These are phyloP conservation scores for Aspergillus pseudoglaucus DNA, from an alignment of 2,329 filamentous ascomycete species.

Conservation along the genomic window DNA sequence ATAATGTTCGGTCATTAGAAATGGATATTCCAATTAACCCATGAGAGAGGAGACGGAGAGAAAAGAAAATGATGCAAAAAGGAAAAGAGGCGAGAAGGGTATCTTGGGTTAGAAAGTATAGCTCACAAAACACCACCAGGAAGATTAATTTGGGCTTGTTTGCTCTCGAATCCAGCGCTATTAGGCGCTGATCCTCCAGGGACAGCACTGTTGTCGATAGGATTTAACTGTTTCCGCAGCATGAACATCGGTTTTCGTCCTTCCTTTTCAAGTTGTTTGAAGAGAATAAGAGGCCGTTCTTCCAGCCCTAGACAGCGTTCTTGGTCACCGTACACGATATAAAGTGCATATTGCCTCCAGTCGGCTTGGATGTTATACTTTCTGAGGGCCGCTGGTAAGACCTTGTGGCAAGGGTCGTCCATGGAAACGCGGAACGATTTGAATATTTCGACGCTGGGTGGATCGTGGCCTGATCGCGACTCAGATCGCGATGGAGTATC, in stretches of 20 bases:
- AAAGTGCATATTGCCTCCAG: constrained; percentile 94
- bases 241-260: constrained; percentile 99
- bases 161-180: constrained; percentile 25
- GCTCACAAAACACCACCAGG: constrained; percentile 26
- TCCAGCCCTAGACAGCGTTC: constrained; percentile 87
- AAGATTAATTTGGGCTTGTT: constrained; percentile 26
- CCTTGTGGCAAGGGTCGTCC: constrained; percentile 96
- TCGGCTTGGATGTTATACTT: constrained; percentile 98
- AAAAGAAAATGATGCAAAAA: background rate
- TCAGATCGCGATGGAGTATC: constrained; percentile 28
- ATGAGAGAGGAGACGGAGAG: background rate
- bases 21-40: background rate
- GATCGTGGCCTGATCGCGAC: constrained; percentile 23
- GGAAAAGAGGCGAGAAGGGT: background rate
- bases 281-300: constrained; percentile 89
- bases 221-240: constrained; percentile 64
- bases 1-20: background rate
- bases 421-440: constrained; percentile 97
- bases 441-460: constrained; percentile 77
- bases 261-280: constrained; percentile 95
- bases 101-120: background rate
- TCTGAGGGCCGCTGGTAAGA: constrained; percentile 87
- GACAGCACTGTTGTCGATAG: constrained; percentile 32
- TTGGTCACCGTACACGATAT: constrained; percentile 98
- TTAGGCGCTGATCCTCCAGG: constrained; percentile 23